These are phyloP conservation scores for Yarrowia bubula DNA, from an alignment of 805 yeast species.

Conservation along the genomic window DNA sequence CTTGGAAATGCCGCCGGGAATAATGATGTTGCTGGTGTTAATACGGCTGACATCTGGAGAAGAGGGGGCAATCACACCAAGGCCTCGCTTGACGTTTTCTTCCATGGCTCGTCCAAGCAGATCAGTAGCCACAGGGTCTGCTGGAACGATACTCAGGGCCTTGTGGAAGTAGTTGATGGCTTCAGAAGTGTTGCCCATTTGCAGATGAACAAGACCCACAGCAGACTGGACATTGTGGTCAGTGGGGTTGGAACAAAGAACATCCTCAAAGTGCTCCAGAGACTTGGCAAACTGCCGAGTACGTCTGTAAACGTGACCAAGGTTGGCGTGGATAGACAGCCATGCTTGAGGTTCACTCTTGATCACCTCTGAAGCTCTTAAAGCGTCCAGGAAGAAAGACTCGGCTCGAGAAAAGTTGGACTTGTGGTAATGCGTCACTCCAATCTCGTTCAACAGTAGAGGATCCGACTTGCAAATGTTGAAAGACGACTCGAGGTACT, in stretches of 20 bases:
- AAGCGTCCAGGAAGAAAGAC: constrained; percentile 64
- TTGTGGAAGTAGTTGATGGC: constrained; percentile 78
- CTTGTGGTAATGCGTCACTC: constrained; percentile 84
- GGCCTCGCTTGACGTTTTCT: constrained; percentile 29
- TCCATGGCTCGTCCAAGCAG: constrained; percentile 65
- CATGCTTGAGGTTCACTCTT: constrained; percentile 80
- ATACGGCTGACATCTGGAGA: constrained; percentile 6
- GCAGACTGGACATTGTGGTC: constrained; percentile 80
- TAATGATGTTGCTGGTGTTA: constrained; percentile 14
- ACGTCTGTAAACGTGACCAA: constrained; percentile 84
- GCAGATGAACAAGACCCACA: constrained; percentile 77
- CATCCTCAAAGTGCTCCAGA: constrained; percentile 70
- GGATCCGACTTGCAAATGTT: constrained; percentile 85
- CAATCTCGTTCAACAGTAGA: constrained; percentile 82
- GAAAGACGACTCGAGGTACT: constrained; percentile 72
- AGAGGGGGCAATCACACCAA: not conserved
- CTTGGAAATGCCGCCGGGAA: not conserved
- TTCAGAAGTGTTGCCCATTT: constrained; percentile 56
- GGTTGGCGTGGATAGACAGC: constrained; percentile 78
- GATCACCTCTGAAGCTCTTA: constrained; percentile 62
- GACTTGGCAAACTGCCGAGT: constrained; percentile 63
- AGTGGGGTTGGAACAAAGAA: constrained; percentile 62
- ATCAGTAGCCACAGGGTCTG: constrained; percentile 82
- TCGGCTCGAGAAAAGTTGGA: constrained; percentile 68
- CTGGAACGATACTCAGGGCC: constrained; percentile 73